These are phyloP conservation scores for Alternaria sp. DNA, from an alignment of 2,329 filamentous ascomycete genomes.

Conservation along the genomic window DNA sequence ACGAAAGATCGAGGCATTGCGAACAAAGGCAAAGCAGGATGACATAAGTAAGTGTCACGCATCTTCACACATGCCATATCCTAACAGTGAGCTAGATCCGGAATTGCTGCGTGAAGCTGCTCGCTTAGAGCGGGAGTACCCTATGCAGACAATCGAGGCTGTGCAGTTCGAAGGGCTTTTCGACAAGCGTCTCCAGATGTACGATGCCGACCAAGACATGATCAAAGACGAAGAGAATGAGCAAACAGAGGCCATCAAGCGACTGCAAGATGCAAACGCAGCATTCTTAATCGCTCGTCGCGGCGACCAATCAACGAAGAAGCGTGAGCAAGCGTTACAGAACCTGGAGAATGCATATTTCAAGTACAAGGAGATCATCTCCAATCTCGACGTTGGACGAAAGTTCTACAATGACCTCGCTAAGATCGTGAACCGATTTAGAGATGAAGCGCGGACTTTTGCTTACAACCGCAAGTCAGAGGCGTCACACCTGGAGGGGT, in stretches of 20 bases:
- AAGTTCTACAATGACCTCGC: slow-evolving; percentile 98
- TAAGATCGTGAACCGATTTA: slow-evolving; percentile 83
- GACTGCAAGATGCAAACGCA: slow-evolving; percentile 77
- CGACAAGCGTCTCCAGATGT: slow-evolving; percentile 79
- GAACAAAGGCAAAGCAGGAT: slow-evolving; percentile 82
- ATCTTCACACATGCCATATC: slow-evolving; percentile 10
- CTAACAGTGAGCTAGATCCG: slow-evolving; percentile 60
- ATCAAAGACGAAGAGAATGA: slow-evolving; percentile 76
- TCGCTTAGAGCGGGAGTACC: slow-evolving; percentile 84
- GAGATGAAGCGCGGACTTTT: slow-evolving; percentile 81
- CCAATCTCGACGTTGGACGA: slow-evolving; percentile 86
- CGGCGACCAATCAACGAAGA: slow-evolving; percentile 71
- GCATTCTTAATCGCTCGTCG: slow-evolving; percentile 77
- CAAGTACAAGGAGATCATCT: slow-evolving; percentile 95
- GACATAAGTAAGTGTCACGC: slow-evolving; percentile 72
- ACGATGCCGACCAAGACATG: slow-evolving; percentile 78
- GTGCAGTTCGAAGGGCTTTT: slow-evolving; percentile 94
- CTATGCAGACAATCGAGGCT: slow-evolving; percentile 82
- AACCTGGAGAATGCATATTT: slow-evolving; percentile 89
- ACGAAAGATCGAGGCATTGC: slow-evolving; percentile 79
- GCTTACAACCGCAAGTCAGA: slow-evolving; percentile 82
- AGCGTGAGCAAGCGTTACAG: slow-evolving; percentile 87
- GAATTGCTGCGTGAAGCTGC: slow-evolving; percentile 85
- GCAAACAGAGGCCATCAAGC: slow-evolving; percentile 74
- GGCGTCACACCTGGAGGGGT: slow-evolving; percentile 80